A percentile compares a stretch with the other conserved stretches of the same genome.
Conservation (phyloP, 1,284 basidiomycete genomes). For the Heliocybe sulcata region DNA sequence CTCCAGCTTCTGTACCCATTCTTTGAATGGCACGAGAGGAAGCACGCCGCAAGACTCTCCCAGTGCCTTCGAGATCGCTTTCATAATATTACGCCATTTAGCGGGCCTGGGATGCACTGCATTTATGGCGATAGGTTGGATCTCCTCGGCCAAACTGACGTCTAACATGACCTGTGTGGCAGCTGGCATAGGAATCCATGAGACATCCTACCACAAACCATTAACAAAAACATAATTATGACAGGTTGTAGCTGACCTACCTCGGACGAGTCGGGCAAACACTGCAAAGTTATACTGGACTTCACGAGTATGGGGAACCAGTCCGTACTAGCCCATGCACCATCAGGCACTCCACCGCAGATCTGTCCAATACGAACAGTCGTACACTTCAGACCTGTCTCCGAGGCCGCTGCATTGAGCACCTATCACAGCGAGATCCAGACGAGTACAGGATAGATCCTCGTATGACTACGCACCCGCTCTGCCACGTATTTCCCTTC, state of each 20-base stretch:
- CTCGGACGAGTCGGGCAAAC: constrained; percentile 17
- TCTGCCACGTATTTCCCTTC: constrained; percentile 29
- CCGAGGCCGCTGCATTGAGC: constrained; percentile 14
- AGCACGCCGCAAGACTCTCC: constrained; percentile 14
- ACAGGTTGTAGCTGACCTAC: no score
- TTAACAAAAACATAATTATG: not conserved
- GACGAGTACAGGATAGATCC: not conserved
- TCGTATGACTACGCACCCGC: constrained; percentile 8
- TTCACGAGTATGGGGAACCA: constrained; percentile 23
- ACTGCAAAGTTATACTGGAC: constrained; percentile 16
- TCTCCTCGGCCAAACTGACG: constrained; percentile 10
- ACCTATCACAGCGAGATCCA: constrained; percentile 7
- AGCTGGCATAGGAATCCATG: constrained; percentile 19
- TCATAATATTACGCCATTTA: constrained; percentile 14
- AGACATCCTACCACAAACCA: constrained; percentile 11
- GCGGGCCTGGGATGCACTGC: constrained; percentile 20
- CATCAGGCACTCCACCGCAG: constrained; percentile 15
- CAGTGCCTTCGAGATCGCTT: constrained; percentile 12
- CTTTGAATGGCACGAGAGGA: constrained; percentile 17
- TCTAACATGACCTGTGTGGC: constrained; percentile 18
- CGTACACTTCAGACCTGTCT: constrained; percentile 16
- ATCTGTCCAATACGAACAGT: constrained; percentile 24
- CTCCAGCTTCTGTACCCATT: constrained; percentile 18
- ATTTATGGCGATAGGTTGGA: constrained; percentile 13
- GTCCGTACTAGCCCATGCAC: constrained; percentile 21